These are phyloP conservation scores for Thielaviopsis musarum DNA, from an alignment of 2,329 filamentous ascomycete species.

Conservation along the genomic window DNA sequence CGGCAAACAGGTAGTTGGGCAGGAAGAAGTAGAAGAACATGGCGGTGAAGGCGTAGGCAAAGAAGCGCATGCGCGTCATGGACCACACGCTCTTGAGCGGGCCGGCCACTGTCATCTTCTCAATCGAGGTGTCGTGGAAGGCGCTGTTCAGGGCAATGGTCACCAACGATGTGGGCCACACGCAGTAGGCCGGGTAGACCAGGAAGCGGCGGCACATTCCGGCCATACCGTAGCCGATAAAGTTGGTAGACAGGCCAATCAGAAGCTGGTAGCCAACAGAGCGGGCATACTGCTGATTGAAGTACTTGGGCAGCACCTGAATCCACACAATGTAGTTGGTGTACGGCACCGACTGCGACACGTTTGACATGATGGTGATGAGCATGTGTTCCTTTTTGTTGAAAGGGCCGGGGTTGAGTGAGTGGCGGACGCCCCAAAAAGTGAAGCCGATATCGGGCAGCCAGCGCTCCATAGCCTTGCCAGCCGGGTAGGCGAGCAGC, in stretches of 20 bases:
- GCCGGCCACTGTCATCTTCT: conserved; percentile 20
- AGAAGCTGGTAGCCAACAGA: conserved; percentile 33
- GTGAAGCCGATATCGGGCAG: conserved; percentile 30
- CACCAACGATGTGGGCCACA: conserved; percentile 36
- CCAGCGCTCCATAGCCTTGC: conserved; percentile 27
- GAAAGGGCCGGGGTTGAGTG: conserved; percentile 33
- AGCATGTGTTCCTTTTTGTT: conserved; percentile 40
- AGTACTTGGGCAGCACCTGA: conserved; percentile 30
- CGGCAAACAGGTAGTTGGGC: conserved; percentile 33
- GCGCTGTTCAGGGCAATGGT: conserved; percentile 33
- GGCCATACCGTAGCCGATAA: conserved; percentile 38
- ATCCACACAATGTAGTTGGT: conserved; percentile 34
- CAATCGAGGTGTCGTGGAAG: conserved; percentile 28
- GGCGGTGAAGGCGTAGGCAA: conserved; percentile 24
- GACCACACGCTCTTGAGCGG: conserved; percentile 23
- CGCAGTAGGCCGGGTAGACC: conserved; percentile 32
- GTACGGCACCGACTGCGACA: conserved; percentile 28
- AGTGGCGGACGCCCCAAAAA: conserved; percentile 18
- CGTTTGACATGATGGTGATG: conserved; percentile 38
- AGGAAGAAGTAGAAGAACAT: conserved; percentile 40
- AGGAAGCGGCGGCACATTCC: conserved; percentile 32
- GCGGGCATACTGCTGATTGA: conserved; percentile 32
- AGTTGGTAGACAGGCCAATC: conserved; percentile 33
- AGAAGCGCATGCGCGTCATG: conserved; percentile 31
- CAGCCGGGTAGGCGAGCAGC: conserved; percentile 33